Evolutionary conservation across 805 yeast species (phyloP), one percentile per base, ranked within the genome.

Genomic region (Candida peoriensis): DNA sequence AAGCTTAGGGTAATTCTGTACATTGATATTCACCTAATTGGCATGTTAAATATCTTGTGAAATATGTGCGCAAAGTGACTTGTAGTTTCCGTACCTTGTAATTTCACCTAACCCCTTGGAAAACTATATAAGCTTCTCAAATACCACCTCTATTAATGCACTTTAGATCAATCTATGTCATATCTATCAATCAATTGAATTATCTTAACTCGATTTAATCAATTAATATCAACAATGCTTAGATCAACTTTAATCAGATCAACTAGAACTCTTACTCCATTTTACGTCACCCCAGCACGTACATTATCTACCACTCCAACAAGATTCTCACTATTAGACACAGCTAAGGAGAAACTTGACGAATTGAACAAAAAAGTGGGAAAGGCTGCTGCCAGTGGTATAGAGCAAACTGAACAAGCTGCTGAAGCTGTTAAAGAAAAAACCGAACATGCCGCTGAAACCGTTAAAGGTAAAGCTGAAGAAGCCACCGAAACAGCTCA

Each of bases 291-390:
- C 28, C 14, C 20, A 19, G 20, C 26, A 17, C 20, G 23, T 29
- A 11, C 27, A n/a, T 16, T 26, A n/a, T 7, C 28, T 13, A 20
- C 29, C 25, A 25, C 28, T 4, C 39, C 34, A 25, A 5, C 33
- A 7, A 43, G 36, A 3, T 42, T 43, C 32, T 48, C 55, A 5
- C 32, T 49, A 9, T 8, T 50, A 3, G 52, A 46, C 16, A 14
- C 43, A 8, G 55, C 55, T 5, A 47, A 46, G 34, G 37, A 44
- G 28, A 47, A 42, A 29, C 33, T 48, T 8, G 27, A 34, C 12
- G 46, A 48, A n/a, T 14, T 51, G 23, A 51, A 51, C 32, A 38
- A 43, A 8, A 47, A 46, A 28, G 45, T 47, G 18, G 55, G 55
- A 6, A 22, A 46, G 25, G 55, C 47, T 10, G 54, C 55, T 3